Percentiles rank a stretch among this genome's conserved stretches.
phyloP scores from a whole-genome alignment of 768 basidiomycete species.

The Epithele typhae region DNA sequence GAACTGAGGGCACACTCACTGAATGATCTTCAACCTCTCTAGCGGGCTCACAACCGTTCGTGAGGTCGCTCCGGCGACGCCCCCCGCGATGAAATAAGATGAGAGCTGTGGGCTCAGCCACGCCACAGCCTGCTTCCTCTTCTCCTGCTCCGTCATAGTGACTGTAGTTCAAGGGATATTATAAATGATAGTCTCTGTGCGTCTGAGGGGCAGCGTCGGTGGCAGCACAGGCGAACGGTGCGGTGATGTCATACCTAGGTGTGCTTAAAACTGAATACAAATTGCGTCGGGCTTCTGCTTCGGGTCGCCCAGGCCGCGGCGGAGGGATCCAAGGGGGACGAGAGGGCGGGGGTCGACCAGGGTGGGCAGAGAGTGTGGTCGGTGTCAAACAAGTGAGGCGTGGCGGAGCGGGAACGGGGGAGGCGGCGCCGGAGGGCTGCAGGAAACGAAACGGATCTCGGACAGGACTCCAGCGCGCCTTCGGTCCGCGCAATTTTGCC shows the following conservation, averaged over 20 bases:
- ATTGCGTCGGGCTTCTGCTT: too few relatives aligned
- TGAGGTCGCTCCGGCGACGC: conserved; percentile 60
- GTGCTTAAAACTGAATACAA: conserved; percentile 4
- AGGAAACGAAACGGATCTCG: conserved; percentile 1
- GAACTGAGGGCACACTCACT: conserved; percentile 50
- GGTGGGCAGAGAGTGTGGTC: background rate
- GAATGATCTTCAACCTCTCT: conserved; percentile 94
- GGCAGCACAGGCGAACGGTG: conserved; percentile 8
- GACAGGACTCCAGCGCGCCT: background rate
- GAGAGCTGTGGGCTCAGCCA: conserved; percentile 32
- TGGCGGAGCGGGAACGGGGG: background rate
- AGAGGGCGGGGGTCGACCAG: too few relatives aligned
- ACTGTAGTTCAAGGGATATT: too few relatives aligned
- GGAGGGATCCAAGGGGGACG: background rate
- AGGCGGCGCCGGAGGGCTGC: background rate
- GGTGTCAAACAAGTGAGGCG: background rate
- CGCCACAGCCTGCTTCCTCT: conserved; percentile 9
- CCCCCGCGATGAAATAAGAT: conserved; percentile 53
- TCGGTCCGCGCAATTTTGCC: background rate
- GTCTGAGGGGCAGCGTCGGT: conserved; percentile 2
- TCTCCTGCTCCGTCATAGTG: conserved; percentile 10
- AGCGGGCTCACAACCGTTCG: conserved; percentile 90
- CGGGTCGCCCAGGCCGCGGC: background rate
- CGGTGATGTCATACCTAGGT: conserved; percentile 21
- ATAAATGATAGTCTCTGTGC: too few relatives aligned